These are phyloP conservation scores for Kazachstania africana DNA, from an alignment of 805 yeast genomes.

Conservation along the genomic window DNA sequence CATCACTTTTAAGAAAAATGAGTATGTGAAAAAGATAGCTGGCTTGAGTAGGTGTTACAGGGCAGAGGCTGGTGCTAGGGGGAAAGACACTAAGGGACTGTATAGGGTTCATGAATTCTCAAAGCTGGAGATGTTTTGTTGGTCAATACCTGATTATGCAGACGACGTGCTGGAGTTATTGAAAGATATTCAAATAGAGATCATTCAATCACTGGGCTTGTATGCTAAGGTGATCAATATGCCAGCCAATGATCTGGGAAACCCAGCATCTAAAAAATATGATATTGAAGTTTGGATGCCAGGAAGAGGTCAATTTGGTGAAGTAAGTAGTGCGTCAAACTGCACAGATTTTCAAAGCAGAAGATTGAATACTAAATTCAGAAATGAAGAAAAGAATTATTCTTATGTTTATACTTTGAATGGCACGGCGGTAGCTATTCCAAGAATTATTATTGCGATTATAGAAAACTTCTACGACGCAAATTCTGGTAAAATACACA, in stretches of 20 bases:
- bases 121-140: slow-evolving; percentile 81
- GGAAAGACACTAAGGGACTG: slow-evolving; percentile 81
- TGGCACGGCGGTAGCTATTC: slow-evolving; percentile 94
- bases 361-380: slow-evolving; percentile 59
- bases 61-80: slow-evolving; percentile 96
- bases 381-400: slow-evolving; percentile 25
- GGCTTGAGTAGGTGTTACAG: slow-evolving; percentile 83
- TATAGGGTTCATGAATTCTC: slow-evolving; percentile 95
- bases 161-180: slow-evolving; percentile 45
- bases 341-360: slow-evolving; percentile 87
- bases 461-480: slow-evolving; percentile 74
- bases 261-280: slow-evolving; percentile 83
- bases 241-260: slow-evolving; percentile 86
- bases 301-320: slow-evolving; percentile 89
- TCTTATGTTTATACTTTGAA: slow-evolving; percentile 71
- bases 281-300: slow-evolving; percentile 99
- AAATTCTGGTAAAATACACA: slow-evolving; percentile 35
- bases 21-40: slow-evolving; percentile 48
- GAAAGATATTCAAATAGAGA: slow-evolving; percentile 49
- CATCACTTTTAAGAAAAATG: slow-evolving; percentile 24
- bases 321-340: slow-evolving; percentile 80
- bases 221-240: slow-evolving; percentile 73
- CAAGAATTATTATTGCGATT: slow-evolving; percentile 81
- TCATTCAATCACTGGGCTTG: slow-evolving; percentile 59
- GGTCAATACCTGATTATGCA: slow-evolving; percentile 43